Base-by-base conservation (phyloP, 2,329 filamentous ascomycete species). In the Catunica adiposa region DNA sequence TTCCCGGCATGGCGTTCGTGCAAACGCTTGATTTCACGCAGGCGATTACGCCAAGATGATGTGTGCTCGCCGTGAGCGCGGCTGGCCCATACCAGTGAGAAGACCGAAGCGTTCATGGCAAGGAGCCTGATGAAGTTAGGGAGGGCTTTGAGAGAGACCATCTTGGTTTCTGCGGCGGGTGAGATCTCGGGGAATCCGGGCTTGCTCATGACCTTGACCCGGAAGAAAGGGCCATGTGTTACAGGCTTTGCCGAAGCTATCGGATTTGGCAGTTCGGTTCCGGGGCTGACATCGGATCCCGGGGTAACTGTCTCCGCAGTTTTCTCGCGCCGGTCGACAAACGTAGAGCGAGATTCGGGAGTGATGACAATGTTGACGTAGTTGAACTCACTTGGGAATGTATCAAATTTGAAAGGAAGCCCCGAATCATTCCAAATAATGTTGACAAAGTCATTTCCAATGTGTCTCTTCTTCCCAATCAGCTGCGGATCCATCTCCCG, bases 391-490 rank as follows among this genome's bases (percentile, higher is more conserved):
- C 89, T 94, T 0, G 88, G 88, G 62, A 98, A 94, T 0, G 87
- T 95, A 65, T 95, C 80, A 65, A 95, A 94, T 55, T 79, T 77
- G 71, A 95, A 97, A 0, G 86, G 84, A 51, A 83, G 68, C n/a
- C 92, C 90, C 1, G 89, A 96, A 64, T 94, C 88, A 66, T 98
- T 98, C 75, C 94, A 98, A 57, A 98, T 84, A 62, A 98, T 94
- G 66, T 95, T 97, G 65, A 98, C 92, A 66, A 87, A 94, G 67
- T 97, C 92, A 65, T 98, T 98, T 57, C 92, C 92, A 59, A 97
- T 92, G 64, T 97, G 94, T 2, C 82, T 78, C 69, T 98, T 98
- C 72, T 98, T 98, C 66, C 80, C 77, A 59, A 83, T 82, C 64
- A 84, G 88, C 59, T 80, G 76, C 8, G 84, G 79, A 62, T 95